phyloP scores from a whole-genome alignment of 768 basidiomycete species.

The Mycena rebaudengoi region DNA sequence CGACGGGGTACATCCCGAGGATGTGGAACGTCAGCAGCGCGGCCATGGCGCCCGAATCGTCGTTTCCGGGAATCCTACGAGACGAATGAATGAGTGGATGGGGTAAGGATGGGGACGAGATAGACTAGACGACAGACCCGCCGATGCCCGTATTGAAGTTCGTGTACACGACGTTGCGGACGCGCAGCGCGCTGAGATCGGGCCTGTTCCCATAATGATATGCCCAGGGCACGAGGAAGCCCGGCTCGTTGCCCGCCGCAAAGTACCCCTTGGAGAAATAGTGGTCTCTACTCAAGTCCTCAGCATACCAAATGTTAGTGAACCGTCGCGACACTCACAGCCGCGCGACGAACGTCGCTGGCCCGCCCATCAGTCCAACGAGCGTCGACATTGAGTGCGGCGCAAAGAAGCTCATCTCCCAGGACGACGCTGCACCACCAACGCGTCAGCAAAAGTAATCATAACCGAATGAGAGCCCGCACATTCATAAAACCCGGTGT shows the following conservation, averaged over 20 bases:
- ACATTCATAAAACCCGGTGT: conserved; percentile 64
- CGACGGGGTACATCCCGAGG: conserved; percentile 59
- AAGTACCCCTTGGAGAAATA: conserved; percentile 57
- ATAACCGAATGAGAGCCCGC: conserved; percentile 15
- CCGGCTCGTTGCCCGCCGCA: conserved; percentile 59
- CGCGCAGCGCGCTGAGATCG: conserved; percentile 55
- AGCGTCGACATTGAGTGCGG: conserved; percentile 60
- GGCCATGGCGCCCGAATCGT: conserved; percentile 64
- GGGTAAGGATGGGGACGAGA: not conserved
- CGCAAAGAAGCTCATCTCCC: conserved; percentile 63
- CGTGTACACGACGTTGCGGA: conserved; percentile 51
- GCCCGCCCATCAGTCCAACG: conserved; percentile 56
- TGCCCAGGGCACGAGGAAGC: conserved; percentile 55
- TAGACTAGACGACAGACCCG: conserved; percentile 41
- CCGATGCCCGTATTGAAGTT: conserved; percentile 56
- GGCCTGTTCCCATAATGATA: conserved; percentile 62
- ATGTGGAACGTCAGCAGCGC: conserved; percentile 58
- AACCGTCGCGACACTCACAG: conserved; percentile 39
- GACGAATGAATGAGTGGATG: not conserved
- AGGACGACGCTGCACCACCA: conserved; percentile 52
- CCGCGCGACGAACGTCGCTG: conserved; percentile 49
- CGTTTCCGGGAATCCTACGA: conserved; percentile 57
- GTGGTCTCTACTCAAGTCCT: conserved; percentile 42
- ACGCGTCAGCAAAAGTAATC: not conserved
- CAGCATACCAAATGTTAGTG: not conserved